These are phyloP conservation scores for Viridothelium virens DNA, from an alignment of 495 filamentous ascomycete species.

Conservation along the genomic window DNA sequence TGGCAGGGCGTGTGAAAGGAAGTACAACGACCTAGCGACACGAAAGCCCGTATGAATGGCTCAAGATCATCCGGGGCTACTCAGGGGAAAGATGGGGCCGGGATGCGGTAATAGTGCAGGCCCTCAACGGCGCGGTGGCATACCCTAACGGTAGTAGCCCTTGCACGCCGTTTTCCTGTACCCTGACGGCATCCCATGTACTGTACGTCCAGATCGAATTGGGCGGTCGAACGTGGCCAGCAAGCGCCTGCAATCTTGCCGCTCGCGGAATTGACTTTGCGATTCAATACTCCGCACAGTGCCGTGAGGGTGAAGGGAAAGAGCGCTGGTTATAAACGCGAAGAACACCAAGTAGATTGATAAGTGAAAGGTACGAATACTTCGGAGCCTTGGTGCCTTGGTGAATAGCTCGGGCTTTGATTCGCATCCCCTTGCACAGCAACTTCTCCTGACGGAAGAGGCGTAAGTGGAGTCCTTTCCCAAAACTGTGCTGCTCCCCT, in stretches of 20 bases:
- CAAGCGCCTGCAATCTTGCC: neutral
- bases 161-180: neutral
- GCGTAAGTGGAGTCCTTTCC: neutral
- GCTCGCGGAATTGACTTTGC: neutral
- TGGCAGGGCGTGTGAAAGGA: neutral
- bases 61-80: no score
- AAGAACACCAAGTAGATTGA: neutral
- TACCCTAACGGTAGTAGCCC: neutral
- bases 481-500: neutral
- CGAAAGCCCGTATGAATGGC: neutral
- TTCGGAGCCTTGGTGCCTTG: no score
- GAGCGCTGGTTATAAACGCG: no score
- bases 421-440: neutral
- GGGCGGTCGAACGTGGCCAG: neutral
- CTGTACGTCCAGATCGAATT: conserved; percentile 2
- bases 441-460: neutral
- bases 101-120: neutral
- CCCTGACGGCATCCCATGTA: neutral
- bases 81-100: neutral
- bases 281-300: neutral
- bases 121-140: neutral
- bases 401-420: no score
- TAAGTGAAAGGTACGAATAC: neutral
- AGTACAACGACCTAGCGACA: neutral
- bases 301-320: no score